A percentile compares a stretch with the other conserved stretches of the same genome.
These are phyloP conservation scores for Ophiostoma piceae DNA, from an alignment of 2,329 filamentous ascomycete genomes.

Conservation along the genomic window DNA sequence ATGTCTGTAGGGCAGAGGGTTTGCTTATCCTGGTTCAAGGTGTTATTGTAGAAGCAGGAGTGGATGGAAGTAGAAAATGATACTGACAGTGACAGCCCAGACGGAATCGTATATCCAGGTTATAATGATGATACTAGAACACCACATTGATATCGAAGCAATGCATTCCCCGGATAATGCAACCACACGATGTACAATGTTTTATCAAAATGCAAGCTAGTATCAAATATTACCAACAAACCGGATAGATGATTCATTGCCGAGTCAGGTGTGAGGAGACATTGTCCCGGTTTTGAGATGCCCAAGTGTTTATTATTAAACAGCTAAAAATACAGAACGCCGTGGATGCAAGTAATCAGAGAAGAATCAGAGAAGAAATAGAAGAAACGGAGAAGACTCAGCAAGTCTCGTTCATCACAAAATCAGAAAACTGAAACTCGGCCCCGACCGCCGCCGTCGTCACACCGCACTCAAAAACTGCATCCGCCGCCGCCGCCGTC, in stretches of 20 bases:
- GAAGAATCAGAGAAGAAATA: background rate
- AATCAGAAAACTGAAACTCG: constrained; percentile 1
- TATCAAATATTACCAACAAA: background rate
- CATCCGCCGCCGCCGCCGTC: background rate
- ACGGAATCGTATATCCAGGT: background rate
- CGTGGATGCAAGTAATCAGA: background rate
- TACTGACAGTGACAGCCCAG: background rate
- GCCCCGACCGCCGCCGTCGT: background rate
- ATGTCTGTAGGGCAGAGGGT: background rate
- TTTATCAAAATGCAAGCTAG: background rate
- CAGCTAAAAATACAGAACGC: too few species aligned
- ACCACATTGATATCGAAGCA: background rate
- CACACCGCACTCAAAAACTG: background rate
- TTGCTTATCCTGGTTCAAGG: background rate
- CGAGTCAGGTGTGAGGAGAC: background rate
- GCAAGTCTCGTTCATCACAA: background rate
- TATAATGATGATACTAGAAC: background rate
- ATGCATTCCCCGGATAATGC: background rate
- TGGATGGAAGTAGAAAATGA: background rate
- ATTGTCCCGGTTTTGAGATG: too few species aligned
- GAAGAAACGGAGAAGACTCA: background rate
- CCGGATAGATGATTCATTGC: background rate
- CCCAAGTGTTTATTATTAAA: too few species aligned
- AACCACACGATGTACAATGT: background rate
- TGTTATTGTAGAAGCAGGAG: too few species aligned